phyloP scores from a whole-genome alignment of 169 alveolate species.

The Cytauxzoon felis region DNA sequence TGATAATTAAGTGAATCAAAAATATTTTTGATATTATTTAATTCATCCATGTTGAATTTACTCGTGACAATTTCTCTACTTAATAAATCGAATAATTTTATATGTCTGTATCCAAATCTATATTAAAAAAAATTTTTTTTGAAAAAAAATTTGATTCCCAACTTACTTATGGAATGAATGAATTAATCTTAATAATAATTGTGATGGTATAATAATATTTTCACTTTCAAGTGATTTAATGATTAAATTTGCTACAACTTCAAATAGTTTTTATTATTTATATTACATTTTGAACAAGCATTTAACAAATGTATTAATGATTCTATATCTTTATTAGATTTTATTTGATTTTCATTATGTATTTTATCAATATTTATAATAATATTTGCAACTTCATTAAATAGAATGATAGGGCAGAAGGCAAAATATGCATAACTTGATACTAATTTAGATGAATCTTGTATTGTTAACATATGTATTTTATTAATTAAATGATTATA shows the following conservation, averaged over 20 bases:
- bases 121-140: neutral
- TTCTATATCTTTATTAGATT: constrained; percentile 28
- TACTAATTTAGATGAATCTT: constrained; percentile 65
- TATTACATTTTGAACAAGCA: constrained; percentile 61
- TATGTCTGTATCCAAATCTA: constrained; percentile 47
- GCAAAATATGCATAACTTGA: constrained; percentile 55
- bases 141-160: neutral
- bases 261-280: constrained; percentile 64
- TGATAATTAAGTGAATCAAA: constrained; percentile 42
- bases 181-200: constrained; percentile 52
- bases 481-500: constrained; percentile 48
- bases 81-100: constrained; percentile 30
- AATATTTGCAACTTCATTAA: constrained; percentile 28
- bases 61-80: constrained; percentile 44
- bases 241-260: constrained; percentile 65
- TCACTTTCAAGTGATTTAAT: constrained; percentile 31
- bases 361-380: constrained; percentile 11
- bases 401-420: constrained; percentile 26
- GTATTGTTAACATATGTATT: constrained; percentile 52
- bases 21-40: constrained; percentile 13
- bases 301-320: constrained; percentile 74
- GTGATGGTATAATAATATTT: constrained; percentile 56
- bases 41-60: constrained; percentile 24
- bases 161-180: constrained; percentile 65
- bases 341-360: constrained; percentile 17